A percentile compares a stretch with the other conserved stretches of the same genome.
Evolutionary conservation across 2,329 filamentous ascomycete species (phyloP).

Genomic region (Curvularia eragrostidis): DNA sequence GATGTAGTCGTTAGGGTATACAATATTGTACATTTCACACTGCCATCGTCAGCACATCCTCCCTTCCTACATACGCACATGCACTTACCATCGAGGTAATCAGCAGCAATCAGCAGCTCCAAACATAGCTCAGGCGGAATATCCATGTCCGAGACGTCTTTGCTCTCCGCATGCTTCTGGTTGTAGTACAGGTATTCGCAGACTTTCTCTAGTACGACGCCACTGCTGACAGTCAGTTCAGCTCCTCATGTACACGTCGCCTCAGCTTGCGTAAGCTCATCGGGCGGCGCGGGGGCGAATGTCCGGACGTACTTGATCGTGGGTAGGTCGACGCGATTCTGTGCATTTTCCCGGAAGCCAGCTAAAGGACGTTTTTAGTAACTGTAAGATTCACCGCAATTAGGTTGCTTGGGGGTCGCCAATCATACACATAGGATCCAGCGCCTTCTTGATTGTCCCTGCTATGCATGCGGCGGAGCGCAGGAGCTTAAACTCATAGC

Average conservation of each 20-base stretch:
- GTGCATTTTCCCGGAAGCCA: constrained; percentile 69
- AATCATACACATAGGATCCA: constrained; percentile 69
- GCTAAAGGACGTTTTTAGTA: constrained; percentile 49
- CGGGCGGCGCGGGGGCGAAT: background rate
- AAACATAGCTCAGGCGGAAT: constrained; percentile 80
- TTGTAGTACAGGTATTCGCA: constrained; percentile 86
- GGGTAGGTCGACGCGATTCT: constrained; percentile 70
- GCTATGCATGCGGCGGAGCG: constrained; percentile 74
- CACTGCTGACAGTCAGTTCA: constrained; percentile 56
- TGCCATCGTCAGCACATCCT: background rate
- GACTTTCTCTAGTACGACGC: constrained; percentile 77
- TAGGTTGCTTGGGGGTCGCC: background rate
- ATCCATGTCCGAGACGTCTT: constrained; percentile 81
- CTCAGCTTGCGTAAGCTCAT: background rate
- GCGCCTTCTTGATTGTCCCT: constrained; percentile 75
- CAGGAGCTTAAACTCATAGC: constrained; percentile 77
- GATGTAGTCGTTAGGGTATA: background rate
- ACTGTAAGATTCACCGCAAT: background rate
- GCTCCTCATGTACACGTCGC: background rate
- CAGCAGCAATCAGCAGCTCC: constrained; percentile 77
- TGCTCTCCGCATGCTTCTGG: constrained; percentile 72
- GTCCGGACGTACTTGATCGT: constrained; percentile 70
- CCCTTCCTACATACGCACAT: background rate
- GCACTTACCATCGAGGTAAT: constrained; percentile 66
- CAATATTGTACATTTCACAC: background rate